These are phyloP conservation scores for Sphaerostilbella broomeana DNA, from an alignment of 2,329 filamentous ascomycete genomes.

Conservation along the genomic window DNA sequence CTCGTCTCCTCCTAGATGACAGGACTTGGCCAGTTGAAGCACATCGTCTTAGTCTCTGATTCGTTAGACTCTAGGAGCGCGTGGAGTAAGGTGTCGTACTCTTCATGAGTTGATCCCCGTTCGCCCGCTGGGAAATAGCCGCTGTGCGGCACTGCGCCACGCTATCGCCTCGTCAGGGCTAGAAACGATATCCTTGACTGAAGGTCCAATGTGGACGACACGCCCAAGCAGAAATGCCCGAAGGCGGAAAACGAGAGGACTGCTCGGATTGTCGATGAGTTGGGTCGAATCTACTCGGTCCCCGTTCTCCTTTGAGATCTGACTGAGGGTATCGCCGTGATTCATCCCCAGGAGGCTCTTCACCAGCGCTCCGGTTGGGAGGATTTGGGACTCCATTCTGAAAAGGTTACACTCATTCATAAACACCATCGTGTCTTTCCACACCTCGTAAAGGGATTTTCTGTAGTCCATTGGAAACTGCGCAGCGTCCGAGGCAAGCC, in stretches of 20 bases:
- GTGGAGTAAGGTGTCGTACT: not conserved
- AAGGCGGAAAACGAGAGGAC: too few relatives aligned
- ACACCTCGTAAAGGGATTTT: conserved; percentile 20
- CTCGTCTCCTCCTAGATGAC: conserved; percentile 2
- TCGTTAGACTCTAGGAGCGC: not conserved
- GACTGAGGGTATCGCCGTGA: too few relatives aligned
- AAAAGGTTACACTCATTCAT: conserved; percentile 11
- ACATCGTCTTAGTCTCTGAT: not conserved
- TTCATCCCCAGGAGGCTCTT: too few relatives aligned
- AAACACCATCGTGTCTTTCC: conserved; percentile 18
- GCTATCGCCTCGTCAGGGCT: too few relatives aligned
- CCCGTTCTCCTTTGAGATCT: too few relatives aligned
- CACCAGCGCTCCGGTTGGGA: too few relatives aligned
- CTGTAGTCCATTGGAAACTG: conserved; percentile 19
- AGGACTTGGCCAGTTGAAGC: conserved; percentile 15
- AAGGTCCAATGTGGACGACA: too few relatives aligned
- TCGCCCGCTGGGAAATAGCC: not conserved
- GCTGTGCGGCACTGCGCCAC: not conserved
- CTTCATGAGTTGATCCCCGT: not conserved
- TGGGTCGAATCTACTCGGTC: too few relatives aligned
- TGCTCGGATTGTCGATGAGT: too few relatives aligned
- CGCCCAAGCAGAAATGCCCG: too few relatives aligned
- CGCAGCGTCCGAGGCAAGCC: conserved; percentile 16
- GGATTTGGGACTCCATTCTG: not conserved
- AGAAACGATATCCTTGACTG: too few relatives aligned